Evolutionary conservation across 2,329 filamentous ascomycete species (phyloP), one percentile per base, ranked within the genome.

Genomic region (Endoconidiophora polonica): DNA sequence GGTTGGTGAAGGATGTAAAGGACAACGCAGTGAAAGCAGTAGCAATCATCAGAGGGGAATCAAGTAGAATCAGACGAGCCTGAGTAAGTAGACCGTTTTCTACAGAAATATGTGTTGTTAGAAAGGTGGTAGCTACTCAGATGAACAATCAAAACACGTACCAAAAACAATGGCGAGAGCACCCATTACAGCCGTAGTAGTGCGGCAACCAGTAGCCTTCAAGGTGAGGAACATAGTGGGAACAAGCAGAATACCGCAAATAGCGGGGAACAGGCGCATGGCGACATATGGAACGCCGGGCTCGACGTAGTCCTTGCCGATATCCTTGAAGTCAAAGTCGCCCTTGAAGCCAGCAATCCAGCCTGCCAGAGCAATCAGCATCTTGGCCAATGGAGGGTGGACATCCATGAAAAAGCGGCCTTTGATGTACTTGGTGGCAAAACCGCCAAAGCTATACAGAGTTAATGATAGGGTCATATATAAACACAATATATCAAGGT

Each of bases 401-500:
- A 98, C 91, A 63, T 98, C 91, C 91, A 98, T 98, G 67, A 98
- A 98, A 76, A 98, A 98, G 64, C 76, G 83, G 61, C 91, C 91
- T 73, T 98, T 96, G 74, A 98, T 96, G 66, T 98, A 98, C 67
- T 98, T 98, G 59, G 84, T 86, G 56, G 91, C 91, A 63, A 98
- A 98, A 45, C 91, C 91, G 64, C 91, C 91, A 65, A 98, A 98
- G 68, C 87, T 94, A 60, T 56, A 23, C 45, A 40, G 23, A 50
- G 47, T 37, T 23, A 48, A 46, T 33, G 39, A 24, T 3, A 39
- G 24, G 26, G 23, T 26, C 10, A 43, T 14, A 33, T 9, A 33
- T 33, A 3, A 33, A 12, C 7, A 10, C 9, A 9, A 12, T 33
- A 33, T 33, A 12, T 33, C 12, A 12, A 33, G 43, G 9, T 14